Conservation (phyloP, 495 filamentous ascomycete genomes). For the Evernia prunastri region DNA sequence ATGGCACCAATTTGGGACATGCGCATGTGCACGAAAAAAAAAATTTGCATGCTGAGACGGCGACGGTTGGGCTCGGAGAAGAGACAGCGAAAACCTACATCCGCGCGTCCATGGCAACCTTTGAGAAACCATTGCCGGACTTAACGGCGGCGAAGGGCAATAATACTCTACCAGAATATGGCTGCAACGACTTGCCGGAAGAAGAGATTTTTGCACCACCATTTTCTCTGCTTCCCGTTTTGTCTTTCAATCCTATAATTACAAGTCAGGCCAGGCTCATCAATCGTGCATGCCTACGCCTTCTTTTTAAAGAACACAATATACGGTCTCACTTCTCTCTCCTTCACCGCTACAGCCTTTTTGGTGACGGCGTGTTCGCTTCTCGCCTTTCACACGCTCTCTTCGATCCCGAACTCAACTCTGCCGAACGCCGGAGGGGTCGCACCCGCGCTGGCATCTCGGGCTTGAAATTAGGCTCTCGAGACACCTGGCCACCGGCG, state of each 20-base stretch:
- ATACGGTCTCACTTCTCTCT: slow-evolving; percentile 70
- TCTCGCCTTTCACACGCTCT: slow-evolving; percentile 73
- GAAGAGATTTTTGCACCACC: slow-evolving; percentile 55
- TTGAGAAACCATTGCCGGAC: slow-evolving; percentile 23
- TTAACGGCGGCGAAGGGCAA: neutral
- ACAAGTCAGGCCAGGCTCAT: slow-evolving; percentile 67
- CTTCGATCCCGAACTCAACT: slow-evolving; percentile 78
- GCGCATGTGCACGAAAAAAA: slow-evolving; percentile 10
- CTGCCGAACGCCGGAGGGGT: slow-evolving; percentile 64
- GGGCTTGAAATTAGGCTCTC: slow-evolving; percentile 69
- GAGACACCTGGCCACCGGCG: slow-evolving; percentile 84
- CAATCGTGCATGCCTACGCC: slow-evolving; percentile 67
- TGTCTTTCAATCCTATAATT: slow-evolving; percentile 72
- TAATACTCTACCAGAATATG: neutral
- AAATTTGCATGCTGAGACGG: slow-evolving; percentile 24
- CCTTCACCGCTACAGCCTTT: slow-evolving; percentile 72
- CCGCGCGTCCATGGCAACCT: slow-evolving; percentile 42
- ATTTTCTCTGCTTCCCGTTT: slow-evolving; percentile 58
- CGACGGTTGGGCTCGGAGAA: slow-evolving; percentile 45
- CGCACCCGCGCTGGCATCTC: slow-evolving; percentile 65
- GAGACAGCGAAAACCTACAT: slow-evolving; percentile 44
- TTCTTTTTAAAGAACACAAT: slow-evolving; percentile 69
- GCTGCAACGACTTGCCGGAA: neutral
- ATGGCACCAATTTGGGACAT: slow-evolving; percentile 7
- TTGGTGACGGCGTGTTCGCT: slow-evolving; percentile 78